Conservation (phyloP, 495 filamentous ascomycete species). For the Hypoxylon subgilvum region DNA sequence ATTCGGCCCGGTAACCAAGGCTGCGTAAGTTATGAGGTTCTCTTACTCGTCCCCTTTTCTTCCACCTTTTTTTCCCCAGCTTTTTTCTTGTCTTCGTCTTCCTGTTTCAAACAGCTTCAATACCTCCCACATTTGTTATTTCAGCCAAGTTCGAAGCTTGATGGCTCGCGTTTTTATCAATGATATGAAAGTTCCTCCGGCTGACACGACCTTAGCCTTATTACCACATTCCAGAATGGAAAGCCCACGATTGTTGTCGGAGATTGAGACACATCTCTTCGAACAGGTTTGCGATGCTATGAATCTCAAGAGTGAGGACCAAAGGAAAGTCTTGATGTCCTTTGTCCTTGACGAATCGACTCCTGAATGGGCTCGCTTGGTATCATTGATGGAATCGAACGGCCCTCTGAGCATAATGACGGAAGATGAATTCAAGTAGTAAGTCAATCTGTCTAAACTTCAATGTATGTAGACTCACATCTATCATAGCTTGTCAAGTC, state of each 20-base stretch:
- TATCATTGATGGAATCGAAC: constrained; percentile 23
- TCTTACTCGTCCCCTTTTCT: too few relatives aligned
- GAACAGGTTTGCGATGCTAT: constrained; percentile 23
- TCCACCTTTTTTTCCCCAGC: too few relatives aligned
- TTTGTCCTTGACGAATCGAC: constrained; percentile 17
- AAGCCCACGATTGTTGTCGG: constrained; percentile 5
- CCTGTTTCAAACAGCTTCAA: too few relatives aligned
- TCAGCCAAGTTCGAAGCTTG: too few relatives aligned
- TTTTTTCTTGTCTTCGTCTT: too few relatives aligned
- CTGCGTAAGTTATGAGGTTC: too few relatives aligned
- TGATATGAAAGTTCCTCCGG: background rate
- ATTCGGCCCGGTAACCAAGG: too few relatives aligned
- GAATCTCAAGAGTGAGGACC: constrained; percentile 11
- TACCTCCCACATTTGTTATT: too few relatives aligned
- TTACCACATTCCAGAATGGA: constrained; percentile 14
- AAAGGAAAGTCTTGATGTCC: constrained; percentile 17
- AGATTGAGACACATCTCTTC: constrained; percentile 29
- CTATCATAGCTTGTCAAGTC: constrained; percentile 3
- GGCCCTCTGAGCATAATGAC: constrained; percentile 24
- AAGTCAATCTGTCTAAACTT: background rate
- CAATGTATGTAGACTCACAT: background rate
- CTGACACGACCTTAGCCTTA: background rate
- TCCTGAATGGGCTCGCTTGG: constrained; percentile 20
- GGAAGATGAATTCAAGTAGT: constrained; percentile 33
- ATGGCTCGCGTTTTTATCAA: too few relatives aligned